Evolutionary conservation across 2,329 filamentous ascomycete species (phyloP), one percentile per base, ranked within the genome.

Genomic region (Coleophoma eucalyptorum): DNA sequence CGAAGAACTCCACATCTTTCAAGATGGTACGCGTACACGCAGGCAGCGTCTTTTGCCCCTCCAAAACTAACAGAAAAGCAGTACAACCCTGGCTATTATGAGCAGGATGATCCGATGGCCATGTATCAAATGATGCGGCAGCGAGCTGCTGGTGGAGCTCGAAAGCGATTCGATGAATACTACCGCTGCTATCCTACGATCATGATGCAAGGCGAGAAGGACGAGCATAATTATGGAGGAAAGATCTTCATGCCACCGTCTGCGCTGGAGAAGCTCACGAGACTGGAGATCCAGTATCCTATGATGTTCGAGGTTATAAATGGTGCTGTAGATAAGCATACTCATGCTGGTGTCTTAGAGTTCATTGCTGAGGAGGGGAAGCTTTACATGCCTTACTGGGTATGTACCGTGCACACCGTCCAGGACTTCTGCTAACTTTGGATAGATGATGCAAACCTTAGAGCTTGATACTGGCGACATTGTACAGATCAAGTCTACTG

Each of bases 241-340:
- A 99, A 99, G 76, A 93, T 99, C 62, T 90, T 99, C 67, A 84
- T 99, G 56, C 94, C 94, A n/a, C 89, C 94, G 0, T 96, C 91
- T 34, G 93, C 94, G 5, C 81, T 99, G 50, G 93, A 99, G 75
- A 99, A 97, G 72, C 88, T 99, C 60, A 97, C 94, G 15, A 83
- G 92, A 65, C 76, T 99, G 15, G 93, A 97, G 70, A 96, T 99
- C 55, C 92, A 95, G 67, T 99, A 96, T 76, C 94, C 94, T 7
- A 89, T 99, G 77, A 81, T 97, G 58, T 96, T 99, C 75, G 93
- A 99, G 79, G 79, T 99, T 58, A 88, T 90, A 62, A 99, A 97
- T 66, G 91, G 92, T 20, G 83, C 87, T 55, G 86, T 85, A 66
- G 83, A 83, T 26, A 86, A 80, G 67, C 86, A 88, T 67, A 94